Conservation (phyloP, 148 eudicot genomes). For the Hydrangea macrophylla region DNA sequence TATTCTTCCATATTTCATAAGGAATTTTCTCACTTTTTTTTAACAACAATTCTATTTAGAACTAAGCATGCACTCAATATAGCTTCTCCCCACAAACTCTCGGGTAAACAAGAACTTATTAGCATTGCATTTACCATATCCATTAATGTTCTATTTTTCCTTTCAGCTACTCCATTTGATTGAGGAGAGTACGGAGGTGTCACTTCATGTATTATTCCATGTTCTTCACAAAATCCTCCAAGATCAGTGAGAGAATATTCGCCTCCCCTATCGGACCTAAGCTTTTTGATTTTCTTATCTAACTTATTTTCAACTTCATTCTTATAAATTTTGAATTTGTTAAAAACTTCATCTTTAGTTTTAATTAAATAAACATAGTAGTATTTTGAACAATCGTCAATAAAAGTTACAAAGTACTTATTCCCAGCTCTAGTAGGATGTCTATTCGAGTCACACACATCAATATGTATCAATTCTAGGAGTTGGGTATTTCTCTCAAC, state of each 20-base stretch:
- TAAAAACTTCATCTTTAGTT: too few relatives aligned
- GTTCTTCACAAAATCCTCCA: too few relatives aligned
- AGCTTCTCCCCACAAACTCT: not conserved
- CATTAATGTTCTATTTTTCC: too few relatives aligned
- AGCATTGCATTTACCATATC: not conserved
- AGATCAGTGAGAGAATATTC: too few relatives aligned
- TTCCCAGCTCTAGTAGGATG: constrained; percentile 4
- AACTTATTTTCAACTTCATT: too few relatives aligned
- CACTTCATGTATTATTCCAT: too few relatives aligned
- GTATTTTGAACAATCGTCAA: not conserved
- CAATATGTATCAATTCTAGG: too few relatives aligned
- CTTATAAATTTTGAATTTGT: too few relatives aligned
- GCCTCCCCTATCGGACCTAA: too few relatives aligned
- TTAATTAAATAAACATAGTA: not conserved
- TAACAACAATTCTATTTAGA: not conserved
- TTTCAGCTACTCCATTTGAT: too few relatives aligned
- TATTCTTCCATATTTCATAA: not conserved
- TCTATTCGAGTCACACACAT: constrained; percentile 4
- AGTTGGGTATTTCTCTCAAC: not conserved
- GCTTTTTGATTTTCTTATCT: too few relatives aligned
- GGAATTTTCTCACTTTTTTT: not conserved
- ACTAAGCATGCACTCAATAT: not conserved
- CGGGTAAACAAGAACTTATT: not conserved
- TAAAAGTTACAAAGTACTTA: constrained; percentile 1
- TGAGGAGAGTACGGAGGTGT: too few relatives aligned